phyloP scores from a whole-genome alignment of 768 basidiomycete genomes.

The Collybiopsis confluens region DNA sequence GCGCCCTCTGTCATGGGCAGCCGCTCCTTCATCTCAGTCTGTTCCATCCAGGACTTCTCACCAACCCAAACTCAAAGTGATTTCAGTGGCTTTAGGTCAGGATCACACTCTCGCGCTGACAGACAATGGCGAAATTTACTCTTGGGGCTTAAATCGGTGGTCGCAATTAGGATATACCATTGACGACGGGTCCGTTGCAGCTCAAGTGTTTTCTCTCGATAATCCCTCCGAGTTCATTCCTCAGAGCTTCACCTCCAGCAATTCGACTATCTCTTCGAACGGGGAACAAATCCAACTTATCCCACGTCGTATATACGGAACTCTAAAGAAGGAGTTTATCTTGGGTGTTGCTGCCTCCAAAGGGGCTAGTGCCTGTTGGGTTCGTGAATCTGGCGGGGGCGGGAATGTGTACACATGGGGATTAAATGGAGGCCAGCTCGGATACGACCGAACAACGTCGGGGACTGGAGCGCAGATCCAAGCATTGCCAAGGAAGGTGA shows the following conservation, averaged over 20 bases:
- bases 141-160: conserved; percentile 90
- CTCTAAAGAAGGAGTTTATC: conserved; percentile 75
- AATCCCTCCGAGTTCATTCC: conserved; percentile 33
- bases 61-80: conserved; percentile 37
- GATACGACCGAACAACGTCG: conserved; percentile 25
- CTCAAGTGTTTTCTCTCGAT: conserved; percentile 26
- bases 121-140: conserved; percentile 73
- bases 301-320: conserved; percentile 71
- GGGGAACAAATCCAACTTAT: conserved; percentile 67
- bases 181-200: conserved; percentile 37
- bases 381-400: conserved; percentile 31
- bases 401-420: conserved; percentile 82
- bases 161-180: conserved; percentile 84
- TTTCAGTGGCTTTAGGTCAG: conserved; percentile 79
- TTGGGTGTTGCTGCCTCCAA: conserved; percentile 84
- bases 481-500: conserved; percentile 73
- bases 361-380: conserved; percentile 88
- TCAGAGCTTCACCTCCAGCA: not conserved
- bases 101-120: conserved; percentile 93
- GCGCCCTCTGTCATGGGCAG: conserved; percentile 53
- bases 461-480: conserved; percentile 37
- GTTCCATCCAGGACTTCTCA: not conserved
- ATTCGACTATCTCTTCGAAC: not conserved
- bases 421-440: conserved; percentile 88
- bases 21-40: conserved; percentile 11